These are phyloP conservation scores for Tulasnella sp. DNA, from an alignment of 768 basidiomycete species.

Conservation along the genomic window DNA sequence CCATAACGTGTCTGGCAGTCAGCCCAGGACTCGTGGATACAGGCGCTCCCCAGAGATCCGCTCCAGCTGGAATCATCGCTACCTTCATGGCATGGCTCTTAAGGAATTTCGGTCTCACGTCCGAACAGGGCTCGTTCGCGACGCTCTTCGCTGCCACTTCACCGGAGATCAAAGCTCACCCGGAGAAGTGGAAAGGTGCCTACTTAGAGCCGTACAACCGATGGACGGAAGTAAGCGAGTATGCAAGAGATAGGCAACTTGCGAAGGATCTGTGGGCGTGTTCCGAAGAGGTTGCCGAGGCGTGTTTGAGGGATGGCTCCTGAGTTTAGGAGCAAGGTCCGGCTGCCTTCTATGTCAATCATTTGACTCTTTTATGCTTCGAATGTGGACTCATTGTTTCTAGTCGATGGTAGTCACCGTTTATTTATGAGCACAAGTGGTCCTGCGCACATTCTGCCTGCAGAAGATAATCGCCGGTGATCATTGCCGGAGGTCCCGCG, in stretches of 20 bases:
- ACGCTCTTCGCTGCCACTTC: slow-evolving; percentile 12
- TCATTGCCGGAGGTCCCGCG: not conserved
- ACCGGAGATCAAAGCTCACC: not conserved
- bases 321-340: not conserved
- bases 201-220: slow-evolving; percentile 8
- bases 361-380: not conserved
- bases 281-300: not conserved
- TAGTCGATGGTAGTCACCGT: not conserved
- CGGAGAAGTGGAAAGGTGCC: not conserved
- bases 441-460: not conserved
- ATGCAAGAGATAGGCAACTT: not conserved
- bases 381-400: not conserved
- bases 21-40: slow-evolving; percentile 35
- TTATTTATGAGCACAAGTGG: not conserved
- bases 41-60: slow-evolving; percentile 15
- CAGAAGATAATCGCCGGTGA: not conserved
- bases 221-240: not conserved
- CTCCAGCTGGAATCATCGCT: not conserved
- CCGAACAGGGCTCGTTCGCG: not conserved
- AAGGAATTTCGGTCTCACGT: not conserved
- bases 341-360: not conserved
- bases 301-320: not conserved
- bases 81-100: not conserved
- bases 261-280: slow-evolving; percentile 6
- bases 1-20: slow-evolving; percentile 32